phyloP scores from a whole-genome alignment of 371 early-diverging fungal genomes.

The Actinomucor elegans region DNA sequence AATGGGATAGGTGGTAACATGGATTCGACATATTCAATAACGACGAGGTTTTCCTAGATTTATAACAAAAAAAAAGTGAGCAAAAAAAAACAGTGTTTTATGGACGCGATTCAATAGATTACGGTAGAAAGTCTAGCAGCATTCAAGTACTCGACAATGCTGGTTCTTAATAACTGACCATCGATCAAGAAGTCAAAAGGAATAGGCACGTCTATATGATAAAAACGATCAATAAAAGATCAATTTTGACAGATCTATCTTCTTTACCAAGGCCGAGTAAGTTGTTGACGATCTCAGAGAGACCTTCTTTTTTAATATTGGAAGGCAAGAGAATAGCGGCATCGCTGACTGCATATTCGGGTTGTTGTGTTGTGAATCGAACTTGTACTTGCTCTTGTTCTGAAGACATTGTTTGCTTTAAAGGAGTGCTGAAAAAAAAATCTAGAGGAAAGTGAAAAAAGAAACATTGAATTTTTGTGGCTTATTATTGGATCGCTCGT shows the following conservation, averaged over 20 bases:
- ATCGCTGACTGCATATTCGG: conserved; percentile 74
- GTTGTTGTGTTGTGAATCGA: conserved; percentile 76
- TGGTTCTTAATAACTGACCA: conserved; percentile 81
- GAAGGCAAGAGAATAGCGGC: conserved; percentile 86
- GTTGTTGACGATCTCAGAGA: conserved; percentile 92
- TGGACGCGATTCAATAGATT: no score
- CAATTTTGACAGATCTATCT: no score
- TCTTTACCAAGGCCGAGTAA: conserved; percentile 62
- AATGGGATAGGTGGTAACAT: conserved; percentile 82
- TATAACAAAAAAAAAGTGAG: not conserved
- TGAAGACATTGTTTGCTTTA: conserved; percentile 20
- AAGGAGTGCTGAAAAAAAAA: conserved; percentile 3
- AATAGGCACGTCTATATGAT: conserved; percentile 64
- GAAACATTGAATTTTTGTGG: conserved; percentile 6
- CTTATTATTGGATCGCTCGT: not conserved
- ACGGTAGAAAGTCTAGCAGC: conserved; percentile 73
- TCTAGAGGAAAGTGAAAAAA: not conserved
- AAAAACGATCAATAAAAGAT: not conserved
- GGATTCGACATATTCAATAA: conserved; percentile 90
- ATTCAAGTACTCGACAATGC: conserved; percentile 74
- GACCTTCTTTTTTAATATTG: conserved; percentile 78
- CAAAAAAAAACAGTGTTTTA: no score
- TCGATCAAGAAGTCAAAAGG: conserved; percentile 94
- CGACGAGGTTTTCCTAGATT: conserved; percentile 76
- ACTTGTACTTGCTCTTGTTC: conserved; percentile 81